phyloP scores from a whole-genome alignment of 495 filamentous ascomycete genomes.

The Cairneyella variabilis region DNA sequence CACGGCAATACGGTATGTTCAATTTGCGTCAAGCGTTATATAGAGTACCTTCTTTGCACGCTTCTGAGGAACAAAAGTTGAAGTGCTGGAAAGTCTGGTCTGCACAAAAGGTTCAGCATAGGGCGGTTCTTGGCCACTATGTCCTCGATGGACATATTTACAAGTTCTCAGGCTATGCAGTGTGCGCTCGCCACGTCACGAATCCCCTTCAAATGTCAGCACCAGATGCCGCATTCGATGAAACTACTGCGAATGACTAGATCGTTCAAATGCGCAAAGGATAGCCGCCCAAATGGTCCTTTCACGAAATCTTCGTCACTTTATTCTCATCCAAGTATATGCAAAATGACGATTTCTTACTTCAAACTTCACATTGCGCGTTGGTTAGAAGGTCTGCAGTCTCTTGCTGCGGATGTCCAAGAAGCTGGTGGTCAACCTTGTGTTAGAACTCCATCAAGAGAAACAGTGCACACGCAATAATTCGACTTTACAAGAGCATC shows the following conservation, averaged over 20 bases:
- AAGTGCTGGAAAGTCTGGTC: constrained; percentile 42
- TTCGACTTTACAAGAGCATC: constrained; percentile 40
- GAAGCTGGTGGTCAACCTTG: constrained; percentile 33
- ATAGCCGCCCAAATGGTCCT: constrained; percentile 31
- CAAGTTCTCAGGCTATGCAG: constrained; percentile 40
- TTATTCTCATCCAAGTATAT: constrained; percentile 32
- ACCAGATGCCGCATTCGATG: constrained; percentile 40
- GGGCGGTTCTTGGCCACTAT: constrained; percentile 44
- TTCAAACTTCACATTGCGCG: constrained; percentile 41
- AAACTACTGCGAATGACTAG: constrained; percentile 40
- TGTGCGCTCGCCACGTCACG: constrained; percentile 38
- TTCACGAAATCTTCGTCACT: constrained; percentile 36
- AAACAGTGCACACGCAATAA: constrained; percentile 36
- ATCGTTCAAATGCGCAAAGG: constrained; percentile 34
- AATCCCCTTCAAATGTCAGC: constrained; percentile 38
- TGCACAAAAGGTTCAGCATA: constrained; percentile 41
- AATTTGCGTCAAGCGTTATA: background rate
- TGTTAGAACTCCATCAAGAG: constrained; percentile 34
- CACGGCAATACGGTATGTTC: constrained; percentile 9
- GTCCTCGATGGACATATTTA: constrained; percentile 44
- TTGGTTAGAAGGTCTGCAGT: constrained; percentile 44
- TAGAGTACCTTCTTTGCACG: constrained; percentile 28
- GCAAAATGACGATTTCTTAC: constrained; percentile 11
- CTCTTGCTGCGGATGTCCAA: constrained; percentile 38
- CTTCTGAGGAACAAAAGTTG: constrained; percentile 34